Evolutionary conservation across 345 rosid genomes (phyloP), one percentile per base, ranked within the genome.

Genomic region (Lumnitzera littorea): DNA sequence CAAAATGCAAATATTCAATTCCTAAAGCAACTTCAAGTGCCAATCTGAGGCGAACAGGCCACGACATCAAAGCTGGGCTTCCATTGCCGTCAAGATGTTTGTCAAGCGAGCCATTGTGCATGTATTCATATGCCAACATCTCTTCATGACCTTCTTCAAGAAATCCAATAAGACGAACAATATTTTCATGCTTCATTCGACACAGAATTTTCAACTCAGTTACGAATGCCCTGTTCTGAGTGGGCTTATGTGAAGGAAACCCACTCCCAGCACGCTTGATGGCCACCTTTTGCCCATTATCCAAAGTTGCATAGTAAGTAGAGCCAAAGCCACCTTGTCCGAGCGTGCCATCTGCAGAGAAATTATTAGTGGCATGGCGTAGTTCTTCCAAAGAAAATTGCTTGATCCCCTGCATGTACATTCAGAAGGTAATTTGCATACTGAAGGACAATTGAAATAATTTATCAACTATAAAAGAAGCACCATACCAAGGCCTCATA

Each of bases 21-120:
- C 58, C 69, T 25, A 25, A 51, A 17, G 58, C 69, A 7, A 53
- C 52, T 57, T 58, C 69, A 5, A 52, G 57, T 5, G 69, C 69
- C 27, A 58, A 31, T 15, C 31, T 15, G 41, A 66, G 50, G 25
- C 53, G 48, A 10, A 13, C 13, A 0, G 16, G 15, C 69, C 69
- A 52, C 2, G 3, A 48, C 43, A 13, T 51, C 57, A 41, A 12
- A 2, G 15, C 9, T 8, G 57, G 48, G 48, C 58, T 51, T 27
- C 31, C 0, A 12, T 3, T 6, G 14, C 17, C 17, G 31, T 66
- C 58, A 31, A 66, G 63, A 0, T 66, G 63, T 16, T n/a, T 10
- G 15, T 0, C 3, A 2, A 52, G 69, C 3, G 49, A 66, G 58
- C 46, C 0, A 48, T 66, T 46, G 14, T n/a, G 15, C 58, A 52